A percentile compares a stretch with the other conserved stretches of the same genome.
Evolutionary conservation across 495 filamentous ascomycete genomes (phyloP).

Genomic region (Podospora didyma): DNA sequence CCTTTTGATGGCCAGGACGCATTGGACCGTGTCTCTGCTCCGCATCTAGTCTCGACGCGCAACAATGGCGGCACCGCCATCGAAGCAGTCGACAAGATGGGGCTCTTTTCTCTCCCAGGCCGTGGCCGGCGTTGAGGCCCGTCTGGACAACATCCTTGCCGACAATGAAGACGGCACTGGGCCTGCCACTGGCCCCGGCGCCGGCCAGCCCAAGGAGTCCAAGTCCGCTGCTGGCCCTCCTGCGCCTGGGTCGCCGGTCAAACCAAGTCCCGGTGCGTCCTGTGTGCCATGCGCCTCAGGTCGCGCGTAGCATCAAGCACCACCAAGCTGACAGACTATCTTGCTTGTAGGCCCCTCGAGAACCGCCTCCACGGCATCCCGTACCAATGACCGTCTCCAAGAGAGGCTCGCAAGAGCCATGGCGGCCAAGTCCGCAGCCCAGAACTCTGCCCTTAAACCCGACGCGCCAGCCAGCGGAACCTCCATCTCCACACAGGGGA

Average conservation of each 20-base stretch:
- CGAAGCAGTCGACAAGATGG: conserved; percentile 54
- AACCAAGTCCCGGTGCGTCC: conserved; percentile 21
- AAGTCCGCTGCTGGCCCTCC: conserved; percentile 16
- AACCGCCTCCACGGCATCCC: conserved; percentile 52
- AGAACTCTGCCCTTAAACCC: conserved; percentile 9
- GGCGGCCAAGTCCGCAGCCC: conserved; percentile 37
- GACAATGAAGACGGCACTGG: conserved; percentile 55
- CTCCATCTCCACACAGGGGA: conserved; percentile 24
- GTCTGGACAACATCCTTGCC: conserved; percentile 85
- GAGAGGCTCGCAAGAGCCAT: conserved; percentile 71
- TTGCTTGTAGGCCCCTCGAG: conserved; percentile 33
- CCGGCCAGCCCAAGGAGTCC: conserved; percentile 25
- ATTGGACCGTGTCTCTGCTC: neutral
- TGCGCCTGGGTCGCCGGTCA: conserved; percentile 25
- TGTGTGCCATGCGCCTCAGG: neutral
- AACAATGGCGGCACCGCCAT: conserved; percentile 23
- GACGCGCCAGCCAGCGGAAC: conserved; percentile 12
- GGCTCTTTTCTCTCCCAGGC: conserved; percentile 87
- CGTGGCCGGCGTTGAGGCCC: conserved; percentile 89
- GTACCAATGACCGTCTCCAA: conserved; percentile 73
- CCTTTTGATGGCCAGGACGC: conserved; percentile 8
- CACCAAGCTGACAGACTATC: conserved; percentile 13
- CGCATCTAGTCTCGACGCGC: neutral
- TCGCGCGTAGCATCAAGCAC: neutral
- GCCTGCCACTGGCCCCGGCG: too few relatives aligned